Evolutionary conservation across 108 stramenopile genomes (phyloP).

Genomic region (Cafeteria roenbergensis): DNA sequence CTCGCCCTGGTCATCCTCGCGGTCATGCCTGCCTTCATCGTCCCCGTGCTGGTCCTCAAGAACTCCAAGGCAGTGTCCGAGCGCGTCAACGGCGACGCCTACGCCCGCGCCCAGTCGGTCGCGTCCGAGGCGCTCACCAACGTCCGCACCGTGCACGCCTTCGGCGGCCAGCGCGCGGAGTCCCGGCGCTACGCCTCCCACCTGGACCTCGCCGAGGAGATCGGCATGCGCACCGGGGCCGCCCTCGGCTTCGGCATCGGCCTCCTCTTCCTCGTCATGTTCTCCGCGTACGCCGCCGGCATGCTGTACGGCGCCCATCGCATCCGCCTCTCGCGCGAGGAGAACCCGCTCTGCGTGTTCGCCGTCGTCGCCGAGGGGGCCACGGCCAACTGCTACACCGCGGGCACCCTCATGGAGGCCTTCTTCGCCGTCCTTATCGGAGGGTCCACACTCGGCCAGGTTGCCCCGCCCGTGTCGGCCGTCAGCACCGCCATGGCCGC

Average conservation of each 20-base stretch:
- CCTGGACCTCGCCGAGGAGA: not conserved
- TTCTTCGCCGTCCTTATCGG: constrained; percentile 20
- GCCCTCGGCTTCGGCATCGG: not conserved
- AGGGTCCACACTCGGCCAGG: constrained; percentile 4
- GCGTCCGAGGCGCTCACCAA: constrained; percentile 10
- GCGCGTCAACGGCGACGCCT: constrained; percentile 2
- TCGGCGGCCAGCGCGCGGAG: constrained; percentile 8
- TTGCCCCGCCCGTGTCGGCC: not conserved
- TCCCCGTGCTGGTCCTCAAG: too few species aligned
- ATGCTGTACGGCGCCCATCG: constrained; percentile 9
- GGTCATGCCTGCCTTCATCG: constrained; percentile 42
- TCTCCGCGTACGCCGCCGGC: not conserved
- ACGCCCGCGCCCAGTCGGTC: not conserved
- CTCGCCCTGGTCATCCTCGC: constrained; percentile 40
- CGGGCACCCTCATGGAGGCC: constrained; percentile 5
- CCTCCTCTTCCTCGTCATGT: constrained; percentile 5
- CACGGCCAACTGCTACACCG: constrained; percentile 5
- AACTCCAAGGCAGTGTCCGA: too few species aligned
- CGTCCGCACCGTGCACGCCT: constrained; percentile 12
- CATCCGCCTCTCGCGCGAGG: constrained; percentile 4
- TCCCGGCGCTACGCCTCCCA: constrained; percentile 6
- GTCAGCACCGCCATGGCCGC: constrained; percentile 5
- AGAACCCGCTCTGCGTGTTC: constrained; percentile 9
- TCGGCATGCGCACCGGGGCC: not conserved
- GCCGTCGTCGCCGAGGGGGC: constrained; percentile 7